Percentiles rank a stretch among this genome's conserved stretches.
These are phyloP conservation scores for Ganoderma resinaceum DNA, from an alignment of 1,284 basidiomycete genomes.

Conservation along the genomic window DNA sequence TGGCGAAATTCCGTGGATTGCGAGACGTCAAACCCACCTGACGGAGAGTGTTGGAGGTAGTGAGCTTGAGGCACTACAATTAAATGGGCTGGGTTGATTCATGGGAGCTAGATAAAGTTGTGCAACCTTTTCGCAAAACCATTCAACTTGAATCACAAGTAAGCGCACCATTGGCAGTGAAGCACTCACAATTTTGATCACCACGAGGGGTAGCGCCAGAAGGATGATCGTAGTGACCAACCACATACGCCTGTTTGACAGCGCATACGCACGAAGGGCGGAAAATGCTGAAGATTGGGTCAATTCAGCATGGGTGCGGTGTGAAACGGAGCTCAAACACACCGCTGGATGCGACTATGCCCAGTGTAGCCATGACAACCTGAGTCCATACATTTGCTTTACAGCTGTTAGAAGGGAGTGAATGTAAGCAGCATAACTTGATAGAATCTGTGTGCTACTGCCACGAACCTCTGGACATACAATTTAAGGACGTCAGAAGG, in stretches of 20 bases:
- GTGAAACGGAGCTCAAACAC: neutral
- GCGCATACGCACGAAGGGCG: neutral
- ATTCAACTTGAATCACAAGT: neutral
- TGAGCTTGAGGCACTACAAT: neutral
- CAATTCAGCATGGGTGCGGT: neutral
- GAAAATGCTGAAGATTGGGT: neutral
- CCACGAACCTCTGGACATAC: neutral
- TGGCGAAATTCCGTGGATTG: neutral
- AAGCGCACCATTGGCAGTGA: neutral
- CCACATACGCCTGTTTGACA: neutral
- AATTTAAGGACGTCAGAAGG: neutral
- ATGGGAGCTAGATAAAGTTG: too few relatives aligned
- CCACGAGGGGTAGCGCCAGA: neutral
- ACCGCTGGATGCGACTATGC: neutral
- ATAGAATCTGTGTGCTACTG: neutral
- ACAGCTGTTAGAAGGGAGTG: neutral
- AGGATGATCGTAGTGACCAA: neutral
- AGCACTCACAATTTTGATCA: neutral
- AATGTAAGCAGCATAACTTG: neutral
- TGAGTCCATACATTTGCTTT: neutral
- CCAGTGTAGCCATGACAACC: neutral
- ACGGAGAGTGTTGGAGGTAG: neutral
- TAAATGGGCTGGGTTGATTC: neutral
- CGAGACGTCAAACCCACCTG: neutral
- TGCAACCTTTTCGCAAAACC: too few relatives aligned